Conservation (phyloP, 805 yeast species). For the Kodamaea restingae region DNA sequence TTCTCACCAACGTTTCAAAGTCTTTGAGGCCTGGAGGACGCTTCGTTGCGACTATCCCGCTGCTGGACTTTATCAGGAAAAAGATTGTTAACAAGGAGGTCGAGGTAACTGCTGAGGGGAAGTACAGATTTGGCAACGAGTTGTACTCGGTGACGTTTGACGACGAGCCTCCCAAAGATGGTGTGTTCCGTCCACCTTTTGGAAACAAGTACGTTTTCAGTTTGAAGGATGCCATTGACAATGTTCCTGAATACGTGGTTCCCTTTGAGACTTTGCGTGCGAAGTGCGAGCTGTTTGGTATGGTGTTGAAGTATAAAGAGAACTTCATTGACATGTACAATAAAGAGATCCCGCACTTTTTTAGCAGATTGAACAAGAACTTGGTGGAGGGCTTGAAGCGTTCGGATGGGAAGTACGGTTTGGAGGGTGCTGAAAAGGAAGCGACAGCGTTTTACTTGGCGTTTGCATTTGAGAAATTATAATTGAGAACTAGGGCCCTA, state of each 20-base stretch:
- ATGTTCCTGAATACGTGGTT: conserved; percentile 95
- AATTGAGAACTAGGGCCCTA: not conserved
- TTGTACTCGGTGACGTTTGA: conserved; percentile 79
- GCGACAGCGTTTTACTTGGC: conserved; percentile 84
- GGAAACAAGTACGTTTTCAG: conserved; percentile 83
- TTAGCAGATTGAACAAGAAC: conserved; percentile 52
- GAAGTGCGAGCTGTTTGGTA: conserved; percentile 77
- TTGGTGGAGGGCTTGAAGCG: conserved; percentile 68
- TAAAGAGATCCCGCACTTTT: conserved; percentile 69
- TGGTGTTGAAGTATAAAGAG: conserved; percentile 67
- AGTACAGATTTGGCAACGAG: conserved; percentile 76
- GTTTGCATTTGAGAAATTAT: conserved; percentile 70
- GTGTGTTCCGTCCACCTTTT: conserved; percentile 67
- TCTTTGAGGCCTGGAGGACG: conserved; percentile 78
- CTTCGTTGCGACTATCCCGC: conserved; percentile 93
- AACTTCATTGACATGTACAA: conserved; percentile 80
- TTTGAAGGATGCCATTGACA: conserved; percentile 89
- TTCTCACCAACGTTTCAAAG: conserved; percentile 70
- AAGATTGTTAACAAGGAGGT: conserved; percentile 50
- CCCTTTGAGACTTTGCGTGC: conserved; percentile 86
- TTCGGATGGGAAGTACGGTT: conserved; percentile 77
- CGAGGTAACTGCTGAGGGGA: conserved; percentile 24
- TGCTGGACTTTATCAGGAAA: conserved; percentile 74
- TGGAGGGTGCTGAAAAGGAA: conserved; percentile 85
- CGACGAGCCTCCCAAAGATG: conserved; percentile 70